These are phyloP conservation scores for Candida boleticola DNA, from an alignment of 805 yeast genomes.

Conservation along the genomic window DNA sequence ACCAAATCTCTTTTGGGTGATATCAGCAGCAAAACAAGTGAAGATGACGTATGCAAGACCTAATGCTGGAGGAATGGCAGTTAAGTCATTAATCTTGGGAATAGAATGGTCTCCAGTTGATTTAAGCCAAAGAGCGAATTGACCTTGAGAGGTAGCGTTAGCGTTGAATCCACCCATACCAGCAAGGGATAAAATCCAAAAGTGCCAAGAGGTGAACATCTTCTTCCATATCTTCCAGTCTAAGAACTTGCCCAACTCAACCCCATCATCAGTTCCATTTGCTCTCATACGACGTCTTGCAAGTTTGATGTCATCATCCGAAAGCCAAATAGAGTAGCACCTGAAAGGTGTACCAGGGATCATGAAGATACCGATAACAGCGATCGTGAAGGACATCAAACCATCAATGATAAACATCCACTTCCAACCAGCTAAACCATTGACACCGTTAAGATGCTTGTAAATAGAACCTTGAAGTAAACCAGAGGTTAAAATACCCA, in stretches of 20 bases:
- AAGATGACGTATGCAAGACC: constrained; percentile 52
- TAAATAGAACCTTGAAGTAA: constrained; percentile 46
- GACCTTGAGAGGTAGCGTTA: constrained; percentile 29
- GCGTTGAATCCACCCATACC: constrained; percentile 30
- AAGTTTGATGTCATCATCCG: constrained; percentile 55
- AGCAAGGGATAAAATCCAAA: constrained; percentile 24
- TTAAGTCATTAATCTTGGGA: constrained; percentile 46
- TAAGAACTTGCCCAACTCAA: constrained; percentile 19
- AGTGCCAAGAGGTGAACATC: constrained; percentile 30
- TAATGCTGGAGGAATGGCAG: constrained; percentile 57
- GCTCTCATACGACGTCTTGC: constrained; percentile 37
- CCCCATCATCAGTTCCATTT: constrained; percentile 18
- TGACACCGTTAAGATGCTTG: constrained; percentile 43
- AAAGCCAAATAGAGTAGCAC: constrained; percentile 50
- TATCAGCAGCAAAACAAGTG: constrained; percentile 51
- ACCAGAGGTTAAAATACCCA: constrained; percentile 28
- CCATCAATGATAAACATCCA: constrained; percentile 27
- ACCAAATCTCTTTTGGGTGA: constrained; percentile 27
- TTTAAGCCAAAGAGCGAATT: constrained; percentile 30
- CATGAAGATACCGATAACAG: constrained; percentile 15
- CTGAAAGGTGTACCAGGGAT: constrained; percentile 24
- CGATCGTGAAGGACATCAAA: constrained; percentile 18
- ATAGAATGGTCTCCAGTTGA: constrained; percentile 36
- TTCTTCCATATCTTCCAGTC: constrained; percentile 24
- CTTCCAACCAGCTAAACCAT: constrained; percentile 22